A percentile compares a stretch with the other conserved stretches of the same genome.
Evolutionary conservation across 2,329 filamentous ascomycete genomes (phyloP).

Genomic region (Fusarium globosum): DNA sequence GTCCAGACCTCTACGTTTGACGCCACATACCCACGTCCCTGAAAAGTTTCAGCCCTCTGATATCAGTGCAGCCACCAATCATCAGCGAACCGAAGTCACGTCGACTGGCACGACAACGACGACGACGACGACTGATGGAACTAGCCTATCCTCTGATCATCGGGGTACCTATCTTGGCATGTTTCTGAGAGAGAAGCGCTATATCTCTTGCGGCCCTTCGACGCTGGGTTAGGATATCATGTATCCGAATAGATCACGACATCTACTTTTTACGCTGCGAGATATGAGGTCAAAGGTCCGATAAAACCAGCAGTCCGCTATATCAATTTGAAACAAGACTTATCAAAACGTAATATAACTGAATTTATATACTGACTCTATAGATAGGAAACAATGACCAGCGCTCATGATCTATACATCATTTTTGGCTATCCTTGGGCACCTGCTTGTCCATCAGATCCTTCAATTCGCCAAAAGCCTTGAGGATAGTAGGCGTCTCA

Average conservation of each 20-base stretch:
- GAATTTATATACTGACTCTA: neutral
- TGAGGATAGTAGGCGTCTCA: conserved; percentile 9
- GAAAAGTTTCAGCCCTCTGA: neutral
- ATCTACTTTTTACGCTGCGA: no score
- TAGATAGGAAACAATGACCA: neutral
- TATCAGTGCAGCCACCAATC: neutral
- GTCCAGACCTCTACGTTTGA: neutral
- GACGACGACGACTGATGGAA: neutral
- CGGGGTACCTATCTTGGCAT: neutral
- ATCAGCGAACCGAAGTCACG: neutral
- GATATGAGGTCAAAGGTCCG: accelerated
- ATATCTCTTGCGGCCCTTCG: neutral
- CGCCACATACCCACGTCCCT: neutral
- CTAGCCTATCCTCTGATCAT: neutral
- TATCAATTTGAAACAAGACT: accelerated
- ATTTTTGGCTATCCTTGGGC: neutral
- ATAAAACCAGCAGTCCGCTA: neutral
- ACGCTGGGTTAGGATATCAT: accelerated
- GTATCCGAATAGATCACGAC: no score
- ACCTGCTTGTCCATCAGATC: conserved; percentile 1
- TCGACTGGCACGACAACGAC: neutral
- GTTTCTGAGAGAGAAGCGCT: no score
- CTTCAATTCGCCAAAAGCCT: conserved; percentile 19
- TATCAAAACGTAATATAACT: no score
- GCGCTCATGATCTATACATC: neutral